Evolutionary conservation across 2,329 filamentous ascomycete genomes (phyloP), one percentile per base, ranked within the genome.

Genomic region (Cytospora piceae): DNA sequence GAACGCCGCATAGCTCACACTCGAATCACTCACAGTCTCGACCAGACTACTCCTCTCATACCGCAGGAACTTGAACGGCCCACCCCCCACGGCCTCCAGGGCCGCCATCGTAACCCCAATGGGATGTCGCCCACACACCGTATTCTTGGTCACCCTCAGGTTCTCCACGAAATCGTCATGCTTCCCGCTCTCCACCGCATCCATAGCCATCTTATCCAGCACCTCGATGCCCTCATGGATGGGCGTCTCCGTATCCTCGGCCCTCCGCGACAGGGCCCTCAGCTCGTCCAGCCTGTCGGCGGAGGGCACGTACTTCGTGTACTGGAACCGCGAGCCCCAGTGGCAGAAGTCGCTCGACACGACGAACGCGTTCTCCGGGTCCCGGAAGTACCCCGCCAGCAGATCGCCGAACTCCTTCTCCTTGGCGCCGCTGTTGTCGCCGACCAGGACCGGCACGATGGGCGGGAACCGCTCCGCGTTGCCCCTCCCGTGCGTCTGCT

Each of bases 341-440:
- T 99, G 95, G 70, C 94, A 97, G 76, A 99, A 99, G 76, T 99
- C 95, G 0, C 93, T 97, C 76, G 91, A 95, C 69, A 98, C 85
- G 67, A 99, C 85, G 74, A 98, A 97, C 1, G 90, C 87, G 67
- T 92, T 96, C 15, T 84, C 80, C 0, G 89, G 86, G 71, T 97
- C 90, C 39, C 83, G 81, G 8, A 99, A 79, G 75, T 95, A 96
- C 0, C 90, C 89, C 1, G 91, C 86, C 9, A 99, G 81, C n/a
- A 93, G 75, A 31, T 80, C 72, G 2, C 93, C 95, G 64, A 90
- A 87, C 1, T 77, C 79, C 58, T 85, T 85, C 54, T 98, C 94
- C 2, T 88, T 86, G 0, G 78, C 67, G 0, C 84, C 78, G 61
- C 84, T 85, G 46, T 92, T 93, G 72, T 87, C 89, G 54, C 95